Percentiles rank a stretch among this genome's conserved stretches.
These are phyloP conservation scores for Conringia planisiliqua DNA, from an alignment of 345 rosid species.

Conservation along the genomic window DNA sequence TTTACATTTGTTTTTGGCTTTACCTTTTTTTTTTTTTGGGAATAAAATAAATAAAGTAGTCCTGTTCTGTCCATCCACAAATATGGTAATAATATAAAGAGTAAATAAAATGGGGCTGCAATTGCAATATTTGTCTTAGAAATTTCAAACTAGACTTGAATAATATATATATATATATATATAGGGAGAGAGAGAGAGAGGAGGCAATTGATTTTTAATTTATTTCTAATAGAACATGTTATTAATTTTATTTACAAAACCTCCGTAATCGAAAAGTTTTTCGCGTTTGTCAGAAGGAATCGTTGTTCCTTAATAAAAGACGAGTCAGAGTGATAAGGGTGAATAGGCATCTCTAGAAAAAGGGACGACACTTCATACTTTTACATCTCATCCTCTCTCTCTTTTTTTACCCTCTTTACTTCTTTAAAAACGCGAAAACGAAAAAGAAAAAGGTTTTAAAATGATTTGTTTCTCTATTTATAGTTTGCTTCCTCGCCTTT, in stretches of 20 bases:
- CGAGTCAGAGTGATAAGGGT: neutral
- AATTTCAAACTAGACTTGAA: neutral
- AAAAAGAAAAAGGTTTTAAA: neutral
- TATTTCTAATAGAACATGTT: neutral
- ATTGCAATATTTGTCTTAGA: neutral
- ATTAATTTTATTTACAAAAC: neutral
- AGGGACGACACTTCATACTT: neutral
- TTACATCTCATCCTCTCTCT: neutral
- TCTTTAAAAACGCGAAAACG: neutral
- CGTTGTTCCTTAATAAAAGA: neutral
- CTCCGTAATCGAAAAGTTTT: neutral
- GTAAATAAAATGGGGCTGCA: neutral
- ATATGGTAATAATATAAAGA: neutral
- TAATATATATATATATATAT: too few species aligned
- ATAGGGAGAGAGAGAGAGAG: too few species aligned
- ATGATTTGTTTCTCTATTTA: conserved; percentile 9
- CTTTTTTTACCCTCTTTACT: neutral
- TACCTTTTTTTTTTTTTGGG: neutral
- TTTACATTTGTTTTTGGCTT: conserved; percentile 6
- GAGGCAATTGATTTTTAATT: neutral
- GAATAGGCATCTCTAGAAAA: neutral
- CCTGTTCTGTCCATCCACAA: neutral
- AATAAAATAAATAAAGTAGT: neutral
- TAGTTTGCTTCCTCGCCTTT: neutral
- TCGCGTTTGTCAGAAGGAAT: neutral